Evolutionary conservation across 805 yeast genomes (phyloP).

Genomic region (Candida silvicultrix): DNA sequence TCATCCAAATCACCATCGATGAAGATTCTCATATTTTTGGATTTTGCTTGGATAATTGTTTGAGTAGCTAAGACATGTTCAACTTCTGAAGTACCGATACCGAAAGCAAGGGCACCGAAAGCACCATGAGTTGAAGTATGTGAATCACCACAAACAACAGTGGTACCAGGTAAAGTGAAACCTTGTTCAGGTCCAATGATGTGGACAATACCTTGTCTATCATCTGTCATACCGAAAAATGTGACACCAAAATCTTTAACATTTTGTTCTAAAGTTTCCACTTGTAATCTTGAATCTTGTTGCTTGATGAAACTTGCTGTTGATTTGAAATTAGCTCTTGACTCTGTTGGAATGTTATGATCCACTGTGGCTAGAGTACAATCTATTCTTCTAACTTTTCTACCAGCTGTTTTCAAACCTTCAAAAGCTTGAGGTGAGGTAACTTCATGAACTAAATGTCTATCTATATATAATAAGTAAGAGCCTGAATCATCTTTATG

Average conservation of each 20-base stretch:
- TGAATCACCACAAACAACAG: conserved; percentile 98
- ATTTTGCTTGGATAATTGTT: conserved; percentile 88
- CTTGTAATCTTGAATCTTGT: conserved; percentile 89
- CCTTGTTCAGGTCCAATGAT: conserved; percentile 99
- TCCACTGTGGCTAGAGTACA: conserved; percentile 94
- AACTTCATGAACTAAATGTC: conserved; percentile 97
- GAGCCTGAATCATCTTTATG: conserved; percentile 87
- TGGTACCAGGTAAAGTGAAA: conserved; percentile 96
- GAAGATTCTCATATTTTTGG: conserved; percentile 89
- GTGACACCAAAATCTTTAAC: conserved; percentile 87
- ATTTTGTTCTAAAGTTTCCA: conserved; percentile 85
- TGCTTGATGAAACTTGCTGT: conserved; percentile 80
- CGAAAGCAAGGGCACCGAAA: conserved; percentile 94
- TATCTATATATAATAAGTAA: conserved; percentile 82
- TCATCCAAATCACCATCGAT: conserved; percentile 79
- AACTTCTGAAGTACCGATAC: conserved; percentile 98
- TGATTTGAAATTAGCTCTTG: conserved; percentile 72
- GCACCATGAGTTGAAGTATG: conserved; percentile 99
- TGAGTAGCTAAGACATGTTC: conserved; percentile 99
- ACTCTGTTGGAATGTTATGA: conserved; percentile 93
- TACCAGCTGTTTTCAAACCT: conserved; percentile 82
- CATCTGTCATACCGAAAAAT: conserved; percentile 91
- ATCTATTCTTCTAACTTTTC: conserved; percentile 85
- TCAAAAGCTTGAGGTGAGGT: conserved; percentile 99
- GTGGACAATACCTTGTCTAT: conserved; percentile 97